These are phyloP conservation scores for Kockiozyma suomiensis DNA, from an alignment of 805 yeast genomes.

Conservation along the genomic window DNA sequence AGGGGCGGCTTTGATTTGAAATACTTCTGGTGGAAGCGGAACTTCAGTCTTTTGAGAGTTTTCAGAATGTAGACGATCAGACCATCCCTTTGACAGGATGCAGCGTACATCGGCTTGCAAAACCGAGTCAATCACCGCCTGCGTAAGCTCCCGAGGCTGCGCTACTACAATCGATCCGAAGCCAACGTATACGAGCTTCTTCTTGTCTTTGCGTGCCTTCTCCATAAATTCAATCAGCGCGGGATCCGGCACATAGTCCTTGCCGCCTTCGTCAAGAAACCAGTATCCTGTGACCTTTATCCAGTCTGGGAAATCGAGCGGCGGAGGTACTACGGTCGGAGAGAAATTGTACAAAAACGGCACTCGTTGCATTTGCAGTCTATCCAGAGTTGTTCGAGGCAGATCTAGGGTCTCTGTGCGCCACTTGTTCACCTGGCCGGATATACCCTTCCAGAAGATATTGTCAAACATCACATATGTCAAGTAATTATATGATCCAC, in stretches of 20 bases:
- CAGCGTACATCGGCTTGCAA: constrained; percentile 79
- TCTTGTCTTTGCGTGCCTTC: constrained; percentile 59
- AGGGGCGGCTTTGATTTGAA: constrained; percentile 71
- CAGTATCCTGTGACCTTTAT: constrained; percentile 94
- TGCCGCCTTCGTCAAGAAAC: constrained; percentile 73
- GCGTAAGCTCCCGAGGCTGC: constrained; percentile 75
- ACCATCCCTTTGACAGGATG: constrained; percentile 92
- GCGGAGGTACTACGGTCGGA: constrained; percentile 86
- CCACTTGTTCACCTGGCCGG: constrained; percentile 87
- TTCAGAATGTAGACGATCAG: constrained; percentile 61
- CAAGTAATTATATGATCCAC: constrained; percentile 89
- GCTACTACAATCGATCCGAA: constrained; percentile 94
- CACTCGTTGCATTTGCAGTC: constrained; percentile 72
- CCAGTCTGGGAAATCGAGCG: constrained; percentile 94
- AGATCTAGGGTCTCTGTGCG: constrained; percentile 66
- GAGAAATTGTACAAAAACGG: constrained; percentile 91
- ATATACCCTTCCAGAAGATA: constrained; percentile 89
- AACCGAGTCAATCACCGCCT: constrained; percentile 79
- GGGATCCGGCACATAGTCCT: constrained; percentile 61
- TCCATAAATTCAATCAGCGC: constrained; percentile 61
- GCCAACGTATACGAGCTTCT: constrained; percentile 86
- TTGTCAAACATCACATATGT: constrained; percentile 93
- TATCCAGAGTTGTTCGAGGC: constrained; percentile 68
- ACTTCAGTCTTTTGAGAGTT: constrained; percentile 46
- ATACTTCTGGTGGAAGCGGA: constrained; percentile 67